Percentiles rank a stretch among this genome's conserved stretches.
Evolutionary conservation across 1,139 yeast genomes (phyloP).

Genomic region (Saccharomyces hybrid): DNA sequence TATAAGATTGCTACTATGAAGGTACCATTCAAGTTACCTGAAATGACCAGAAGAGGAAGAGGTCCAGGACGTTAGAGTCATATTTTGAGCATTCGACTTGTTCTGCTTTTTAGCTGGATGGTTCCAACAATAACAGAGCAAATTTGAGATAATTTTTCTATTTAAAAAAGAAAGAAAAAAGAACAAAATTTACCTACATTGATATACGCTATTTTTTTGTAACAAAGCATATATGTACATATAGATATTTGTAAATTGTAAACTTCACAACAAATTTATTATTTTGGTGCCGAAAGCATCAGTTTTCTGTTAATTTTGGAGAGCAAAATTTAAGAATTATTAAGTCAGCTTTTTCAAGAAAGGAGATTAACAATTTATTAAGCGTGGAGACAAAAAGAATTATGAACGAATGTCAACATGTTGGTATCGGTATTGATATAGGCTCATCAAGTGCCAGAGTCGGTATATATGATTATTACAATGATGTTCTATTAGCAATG

Average conservation of each 20-base stretch:
- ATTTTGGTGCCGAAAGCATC: background rate
- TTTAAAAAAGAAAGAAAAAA: background rate
- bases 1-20: constrained; percentile 75
- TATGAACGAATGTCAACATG: background rate
- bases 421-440: constrained; percentile 44
- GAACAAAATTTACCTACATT: background rate
- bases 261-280: background rate
- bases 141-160: background rate
- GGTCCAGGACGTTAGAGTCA: constrained; percentile 24
- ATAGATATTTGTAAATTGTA: background rate
- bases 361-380: background rate
- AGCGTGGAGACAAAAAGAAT: background rate
- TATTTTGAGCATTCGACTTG: background rate
- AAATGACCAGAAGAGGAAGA: constrained; percentile 63
- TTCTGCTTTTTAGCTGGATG: background rate
- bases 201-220: background rate
- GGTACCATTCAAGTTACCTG: constrained; percentile 89
- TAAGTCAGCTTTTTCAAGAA: background rate
- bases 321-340: background rate
- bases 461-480: constrained; percentile 23
- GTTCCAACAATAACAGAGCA: background rate
- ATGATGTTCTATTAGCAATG: constrained; percentile 16
- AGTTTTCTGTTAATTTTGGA: background rate
- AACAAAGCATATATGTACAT: background rate
- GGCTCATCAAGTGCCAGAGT: constrained; percentile 48